Base-by-base conservation (phyloP, 306 rosid genomes). In the Astragalus glycyphyllos region DNA sequence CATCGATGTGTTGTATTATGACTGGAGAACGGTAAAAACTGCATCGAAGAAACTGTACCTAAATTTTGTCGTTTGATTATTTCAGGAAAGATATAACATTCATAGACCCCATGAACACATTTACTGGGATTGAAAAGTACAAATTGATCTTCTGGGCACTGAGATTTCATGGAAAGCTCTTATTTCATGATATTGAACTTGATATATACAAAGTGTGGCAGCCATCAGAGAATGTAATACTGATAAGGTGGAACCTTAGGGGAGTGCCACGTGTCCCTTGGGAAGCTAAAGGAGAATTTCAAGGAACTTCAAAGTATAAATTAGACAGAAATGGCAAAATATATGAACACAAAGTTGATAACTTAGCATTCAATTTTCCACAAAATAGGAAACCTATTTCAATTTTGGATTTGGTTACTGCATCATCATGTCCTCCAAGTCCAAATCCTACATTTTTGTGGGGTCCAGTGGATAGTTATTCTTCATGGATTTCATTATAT, bases 261-360 rank as follows among this genome's bases (percentile, higher is more conserved):
- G 98, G 98, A 0, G 87, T 84, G 55, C 98, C 98, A 11, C 40
- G 98, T 13, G 96, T 94, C 65, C 97, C 98, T 57, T 94, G 98
- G 98, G 98, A 90, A 69, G 74, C 95, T 8, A 80, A 82, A 67
- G 98, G 98, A 26, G 85, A 91, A 35, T 94, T 94, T 83, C 97
- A 94, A 57, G 98, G 98, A n/a, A 94, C 98, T 15, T 94, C 97
- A 3, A 70, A 90, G 48, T 94, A 87, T 58, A 94, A 90, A 46
- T 65, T 94, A 79, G 98, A 90, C 68, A 77, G 89, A 65, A 83
- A 79, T 56, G 98, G 98, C 35, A 94, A 90, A 79, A 89, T 94
- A 37, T 94, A 94, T 68, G 95, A 94, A 65, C 98, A 94, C 70
- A 87, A 84, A 68, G 96, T 90, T 20, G 97, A 94, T 75, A 94